Percentiles rank a stretch among this genome's conserved stretches.
phyloP scores from a whole-genome alignment of 176 grass and related monocot genomes.

The Oryza australiensis region DNA sequence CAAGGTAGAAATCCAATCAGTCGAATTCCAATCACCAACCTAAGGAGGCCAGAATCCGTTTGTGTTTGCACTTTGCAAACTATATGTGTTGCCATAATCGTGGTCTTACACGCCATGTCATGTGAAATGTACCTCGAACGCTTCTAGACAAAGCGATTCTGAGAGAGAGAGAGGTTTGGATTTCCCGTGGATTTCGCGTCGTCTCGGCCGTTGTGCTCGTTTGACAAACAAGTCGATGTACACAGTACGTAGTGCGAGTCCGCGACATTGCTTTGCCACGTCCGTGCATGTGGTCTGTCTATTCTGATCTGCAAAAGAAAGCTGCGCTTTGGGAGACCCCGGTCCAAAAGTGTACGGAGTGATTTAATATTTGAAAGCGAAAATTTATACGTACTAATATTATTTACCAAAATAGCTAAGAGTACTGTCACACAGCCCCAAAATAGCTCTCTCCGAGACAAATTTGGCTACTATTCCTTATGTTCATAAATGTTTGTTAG shows the following conservation, averaged over 20 bases:
- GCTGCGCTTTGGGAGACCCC: not conserved
- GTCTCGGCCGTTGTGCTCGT: not conserved
- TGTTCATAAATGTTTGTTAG: no score
- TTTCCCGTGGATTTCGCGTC: not conserved
- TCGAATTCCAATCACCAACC: not conserved
- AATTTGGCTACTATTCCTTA: no score
- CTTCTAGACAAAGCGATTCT: not conserved
- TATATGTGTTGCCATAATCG: no score
- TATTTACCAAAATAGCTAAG: no score
- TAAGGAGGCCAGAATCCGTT: no score
- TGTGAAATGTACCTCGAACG: not conserved
- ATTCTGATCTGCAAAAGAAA: not conserved
- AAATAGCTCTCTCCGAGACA: no score
- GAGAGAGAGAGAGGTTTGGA: not conserved
- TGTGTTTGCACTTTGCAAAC: no score
- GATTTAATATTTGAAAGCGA: not conserved
- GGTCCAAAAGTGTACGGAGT: constrained; percentile 13
- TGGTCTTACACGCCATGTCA: not conserved
- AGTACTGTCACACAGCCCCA: no score
- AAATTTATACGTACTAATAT: no score
- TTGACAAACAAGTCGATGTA: not conserved
- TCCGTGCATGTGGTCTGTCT: not conserved
- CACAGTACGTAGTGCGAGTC: not conserved
- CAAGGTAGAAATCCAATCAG: no score
- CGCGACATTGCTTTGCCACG: not conserved